Conservation (phyloP, 2,329 filamentous ascomycete species). For the Ophiosphaerella herpotricha region DNA sequence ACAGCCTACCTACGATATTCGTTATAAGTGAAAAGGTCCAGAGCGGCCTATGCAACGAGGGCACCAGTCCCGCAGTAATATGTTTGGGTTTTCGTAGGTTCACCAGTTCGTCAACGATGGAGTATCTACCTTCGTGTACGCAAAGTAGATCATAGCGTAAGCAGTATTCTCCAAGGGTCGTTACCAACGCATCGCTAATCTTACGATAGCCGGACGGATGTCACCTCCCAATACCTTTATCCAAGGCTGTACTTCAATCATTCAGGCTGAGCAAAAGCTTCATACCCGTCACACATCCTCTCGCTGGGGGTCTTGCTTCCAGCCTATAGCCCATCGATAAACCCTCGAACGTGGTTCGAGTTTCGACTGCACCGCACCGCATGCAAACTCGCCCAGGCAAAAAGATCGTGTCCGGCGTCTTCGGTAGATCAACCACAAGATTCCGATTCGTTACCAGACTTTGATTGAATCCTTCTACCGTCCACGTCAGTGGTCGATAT, state of each 20-base stretch:
- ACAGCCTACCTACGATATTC: too few species aligned
- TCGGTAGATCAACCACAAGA: not conserved
- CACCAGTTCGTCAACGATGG: too few species aligned
- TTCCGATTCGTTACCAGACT: slow-evolving; percentile 9
- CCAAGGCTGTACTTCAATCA: not conserved
- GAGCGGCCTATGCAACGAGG: not conserved
- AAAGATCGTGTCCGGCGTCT: not conserved
- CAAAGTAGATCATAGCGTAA: not conserved
- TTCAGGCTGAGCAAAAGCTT: not conserved
- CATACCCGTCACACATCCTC: not conserved
- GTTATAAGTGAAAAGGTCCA: not conserved
- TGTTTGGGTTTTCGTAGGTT: not conserved
- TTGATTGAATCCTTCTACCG: slow-evolving; percentile 4
- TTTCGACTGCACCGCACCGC: not conserved
- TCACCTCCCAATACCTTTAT: too few species aligned
- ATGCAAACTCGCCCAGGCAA: not conserved
- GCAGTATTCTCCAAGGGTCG: not conserved
- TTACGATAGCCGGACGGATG: not conserved
- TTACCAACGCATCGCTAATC: not conserved
- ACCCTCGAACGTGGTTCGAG: not conserved
- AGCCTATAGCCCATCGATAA: too few species aligned
- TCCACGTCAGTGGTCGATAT: slow-evolving; percentile 13
- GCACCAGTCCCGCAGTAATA: not conserved
- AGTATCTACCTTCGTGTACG: not conserved
- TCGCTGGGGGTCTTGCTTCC: too few species aligned